Percentiles rank a stretch among this genome's conserved stretches.
Conservation (phyloP, 2,329 filamentous ascomycete species). For the Neonectria punicea region DNA sequence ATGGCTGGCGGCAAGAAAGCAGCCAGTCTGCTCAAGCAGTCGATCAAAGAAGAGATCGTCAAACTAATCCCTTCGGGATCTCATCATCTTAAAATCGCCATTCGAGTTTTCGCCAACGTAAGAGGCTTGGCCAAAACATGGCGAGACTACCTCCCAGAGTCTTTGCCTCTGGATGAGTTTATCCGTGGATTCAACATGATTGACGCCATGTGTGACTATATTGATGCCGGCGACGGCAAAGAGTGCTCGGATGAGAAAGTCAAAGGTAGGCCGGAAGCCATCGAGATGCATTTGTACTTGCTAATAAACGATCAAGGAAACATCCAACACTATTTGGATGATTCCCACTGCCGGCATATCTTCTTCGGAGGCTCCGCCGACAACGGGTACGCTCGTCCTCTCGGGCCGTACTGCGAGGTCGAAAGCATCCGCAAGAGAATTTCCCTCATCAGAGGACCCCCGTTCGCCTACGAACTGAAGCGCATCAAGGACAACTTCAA, state of each 20-base stretch:
- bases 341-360: background rate
- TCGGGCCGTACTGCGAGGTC: background rate
- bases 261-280: background rate
- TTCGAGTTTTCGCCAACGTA: background rate
- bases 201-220: background rate
- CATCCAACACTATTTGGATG: background rate
- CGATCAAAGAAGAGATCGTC: background rate
- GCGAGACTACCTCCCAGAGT: background rate
- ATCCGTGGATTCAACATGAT: background rate
- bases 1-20: background rate
- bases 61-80: background rate
- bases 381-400: background rate
- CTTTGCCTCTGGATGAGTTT: background rate
- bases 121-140: background rate
- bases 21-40: background rate
- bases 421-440: background rate
- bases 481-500: background rate
- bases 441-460: background rate
- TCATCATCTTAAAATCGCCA: background rate
- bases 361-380: background rate
- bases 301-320: background rate
- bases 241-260: background rate
- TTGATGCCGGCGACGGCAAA: background rate
- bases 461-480: background rate
- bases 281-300: background rate